Evolutionary conservation across 1,139 yeast genomes (phyloP).

Genomic region (Pichia kudriavzevii): DNA sequence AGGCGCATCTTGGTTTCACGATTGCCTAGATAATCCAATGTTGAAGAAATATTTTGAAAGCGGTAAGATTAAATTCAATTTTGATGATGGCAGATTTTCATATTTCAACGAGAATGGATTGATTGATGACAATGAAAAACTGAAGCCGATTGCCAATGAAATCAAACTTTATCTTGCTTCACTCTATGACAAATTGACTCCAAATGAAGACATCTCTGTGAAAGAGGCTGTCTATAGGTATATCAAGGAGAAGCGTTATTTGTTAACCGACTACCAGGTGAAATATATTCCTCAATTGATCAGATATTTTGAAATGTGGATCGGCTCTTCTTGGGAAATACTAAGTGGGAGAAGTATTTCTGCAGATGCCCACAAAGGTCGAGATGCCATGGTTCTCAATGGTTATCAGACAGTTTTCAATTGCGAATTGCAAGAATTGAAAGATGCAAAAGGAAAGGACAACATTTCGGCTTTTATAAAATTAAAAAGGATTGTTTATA

Average conservation of each 20-base stretch:
- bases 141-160: slow-evolving; percentile 46
- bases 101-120: slow-evolving; percentile 19
- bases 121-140: slow-evolving; percentile 17
- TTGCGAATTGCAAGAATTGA: slow-evolving; percentile 38
- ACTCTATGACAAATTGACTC: slow-evolving; percentile 36
- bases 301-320: slow-evolving; percentile 64
- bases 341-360: slow-evolving; percentile 33
- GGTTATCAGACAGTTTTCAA: slow-evolving; percentile 52
- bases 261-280: slow-evolving; percentile 47
- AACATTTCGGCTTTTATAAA: slow-evolving; percentile 29
- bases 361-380: slow-evolving; percentile 29
- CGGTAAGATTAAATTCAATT: slow-evolving; percentile 31
- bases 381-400: slow-evolving; percentile 58
- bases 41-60: slow-evolving; percentile 44
- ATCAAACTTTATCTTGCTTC: slow-evolving; percentile 49
- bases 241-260: slow-evolving; percentile 35
- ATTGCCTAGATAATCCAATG: slow-evolving; percentile 57
- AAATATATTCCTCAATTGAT: slow-evolving; percentile 37
- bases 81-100: slow-evolving; percentile 39
- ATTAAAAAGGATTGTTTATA: slow-evolving; percentile 40
- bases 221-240: slow-evolving; percentile 32
- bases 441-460: slow-evolving; percentile 19
- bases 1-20: slow-evolving; percentile 92
- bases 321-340: slow-evolving; percentile 59
- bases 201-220: slow-evolving; percentile 33